A percentile compares a stretch with the other conserved stretches of the same genome.
These are phyloP conservation scores for Oxytropis ochrocephala DNA, from an alignment of 306 rosid genomes.

Conservation along the genomic window DNA sequence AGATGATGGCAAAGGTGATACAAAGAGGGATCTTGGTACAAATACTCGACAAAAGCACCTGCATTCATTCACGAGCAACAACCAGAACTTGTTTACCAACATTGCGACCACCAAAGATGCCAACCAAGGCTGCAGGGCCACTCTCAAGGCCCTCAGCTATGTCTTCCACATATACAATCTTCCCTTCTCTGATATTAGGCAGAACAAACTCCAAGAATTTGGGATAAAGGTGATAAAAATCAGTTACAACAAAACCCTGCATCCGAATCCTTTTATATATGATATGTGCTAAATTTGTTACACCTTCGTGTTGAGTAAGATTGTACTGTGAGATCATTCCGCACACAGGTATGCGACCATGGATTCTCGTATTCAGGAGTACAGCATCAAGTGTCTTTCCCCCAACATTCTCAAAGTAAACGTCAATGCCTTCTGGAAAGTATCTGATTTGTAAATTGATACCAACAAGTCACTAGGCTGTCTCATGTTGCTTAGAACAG, in stretches of 20 bases:
- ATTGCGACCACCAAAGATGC: conserved; percentile 25
- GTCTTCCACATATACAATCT: conserved; percentile 26
- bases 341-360: conserved; percentile 19
- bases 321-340: conserved; percentile 41
- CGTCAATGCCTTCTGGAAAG: conserved; percentile 32
- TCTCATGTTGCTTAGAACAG: background rate
- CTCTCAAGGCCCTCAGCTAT: conserved; percentile 28
- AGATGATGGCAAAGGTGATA: background rate
- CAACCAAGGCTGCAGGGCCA: conserved; percentile 28
- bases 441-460: background rate
- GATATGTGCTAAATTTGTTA: conserved; percentile 24
- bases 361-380: conserved; percentile 22
- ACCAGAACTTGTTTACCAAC: conserved; percentile 21
- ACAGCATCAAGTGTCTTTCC: conserved; percentile 35
- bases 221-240: conserved; percentile 22
- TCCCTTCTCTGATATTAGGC: conserved; percentile 23
- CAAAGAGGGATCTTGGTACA: background rate
- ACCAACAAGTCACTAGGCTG: background rate
- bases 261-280: conserved; percentile 4
- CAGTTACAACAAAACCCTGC: conserved; percentile 15
- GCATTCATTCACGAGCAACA: conserved; percentile 4
- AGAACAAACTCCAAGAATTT: conserved; percentile 16
- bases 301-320: conserved; percentile 17
- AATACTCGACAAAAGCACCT: background rate
- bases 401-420: conserved; percentile 33